These are phyloP conservation scores for Musa troglodytarum DNA, from an alignment of 176 grass and related monocot genomes.

Conservation along the genomic window DNA sequence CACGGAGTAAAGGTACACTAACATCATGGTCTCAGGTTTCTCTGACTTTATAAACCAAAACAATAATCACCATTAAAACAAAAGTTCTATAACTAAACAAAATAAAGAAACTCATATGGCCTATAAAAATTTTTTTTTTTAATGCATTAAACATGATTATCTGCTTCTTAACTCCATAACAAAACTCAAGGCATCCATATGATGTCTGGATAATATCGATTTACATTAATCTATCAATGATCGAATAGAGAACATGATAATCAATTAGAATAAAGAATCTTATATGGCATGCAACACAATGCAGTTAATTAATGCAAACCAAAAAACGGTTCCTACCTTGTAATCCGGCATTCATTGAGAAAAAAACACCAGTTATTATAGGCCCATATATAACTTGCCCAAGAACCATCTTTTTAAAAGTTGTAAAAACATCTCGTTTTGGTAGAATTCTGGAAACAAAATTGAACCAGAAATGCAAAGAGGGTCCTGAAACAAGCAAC, in stretches of 20 bases:
- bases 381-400: constrained; percentile 91
- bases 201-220: neutral
- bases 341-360: constrained; percentile 79
- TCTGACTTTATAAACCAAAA: no score
- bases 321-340: constrained; percentile 49
- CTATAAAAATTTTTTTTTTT: neutral
- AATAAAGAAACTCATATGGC: no score
- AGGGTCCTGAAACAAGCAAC: constrained; percentile 69
- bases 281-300: neutral
- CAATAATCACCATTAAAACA: no score
- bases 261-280: neutral
- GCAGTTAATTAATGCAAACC: constrained; percentile 14
- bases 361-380: constrained; percentile 83
- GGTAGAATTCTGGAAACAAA: constrained; percentile 79
- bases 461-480: constrained; percentile 91
- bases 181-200: neutral
- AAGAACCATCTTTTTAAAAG: constrained; percentile 90
- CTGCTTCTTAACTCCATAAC: neutral
- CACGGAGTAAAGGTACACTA: no score
- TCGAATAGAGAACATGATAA: neutral
- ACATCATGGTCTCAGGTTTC: no score
- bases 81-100: no score
- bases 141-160: neutral
- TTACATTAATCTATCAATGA: constrained; percentile 4
- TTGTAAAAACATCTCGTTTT: constrained; percentile 61